Conservation (phyloP, 257 asterid species). For the Penstemon davidsonii region DNA sequence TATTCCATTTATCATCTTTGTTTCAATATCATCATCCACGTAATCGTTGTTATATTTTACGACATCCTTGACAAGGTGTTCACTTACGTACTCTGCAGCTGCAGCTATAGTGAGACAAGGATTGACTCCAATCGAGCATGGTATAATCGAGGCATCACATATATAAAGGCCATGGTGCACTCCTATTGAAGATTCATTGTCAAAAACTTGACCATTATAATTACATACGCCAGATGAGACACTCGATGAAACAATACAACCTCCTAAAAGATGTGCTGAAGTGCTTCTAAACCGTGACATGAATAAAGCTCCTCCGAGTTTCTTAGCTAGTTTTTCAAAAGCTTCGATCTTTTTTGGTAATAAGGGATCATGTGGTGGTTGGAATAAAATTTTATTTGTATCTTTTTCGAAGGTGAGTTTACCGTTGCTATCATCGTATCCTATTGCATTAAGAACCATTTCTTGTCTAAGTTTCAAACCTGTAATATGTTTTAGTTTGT, state of each 20-base stretch:
- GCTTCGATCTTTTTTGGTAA: constrained; percentile 44
- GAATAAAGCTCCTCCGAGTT: constrained; percentile 54
- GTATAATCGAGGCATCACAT: constrained; percentile 58
- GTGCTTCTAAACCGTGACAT: constrained; percentile 50
- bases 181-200: constrained; percentile 30
- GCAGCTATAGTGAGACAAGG: constrained; percentile 57
- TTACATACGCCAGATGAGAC: constrained; percentile 49
- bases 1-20: neutral
- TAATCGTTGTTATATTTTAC: constrained; percentile 9
- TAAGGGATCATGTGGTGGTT: constrained; percentile 49
- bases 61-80: constrained; percentile 33
- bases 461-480: constrained; percentile 27
- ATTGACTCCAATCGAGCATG: constrained; percentile 56
- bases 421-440: constrained; percentile 49
- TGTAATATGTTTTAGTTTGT: constrained; percentile 30
- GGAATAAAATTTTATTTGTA: constrained; percentile 30
- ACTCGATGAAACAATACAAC: constrained; percentile 47
- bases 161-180: constrained; percentile 48
- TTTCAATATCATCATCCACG: constrained; percentile 12
- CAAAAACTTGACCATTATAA: constrained; percentile 50
- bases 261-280: constrained; percentile 57
- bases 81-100: constrained; percentile 52
- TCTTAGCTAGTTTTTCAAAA: constrained; percentile 45
- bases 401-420: constrained; percentile 37
- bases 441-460: constrained; percentile 50